Base-by-base conservation (phyloP, 768 basidiomycete species). In the Guyanaporus albipodus region DNA sequence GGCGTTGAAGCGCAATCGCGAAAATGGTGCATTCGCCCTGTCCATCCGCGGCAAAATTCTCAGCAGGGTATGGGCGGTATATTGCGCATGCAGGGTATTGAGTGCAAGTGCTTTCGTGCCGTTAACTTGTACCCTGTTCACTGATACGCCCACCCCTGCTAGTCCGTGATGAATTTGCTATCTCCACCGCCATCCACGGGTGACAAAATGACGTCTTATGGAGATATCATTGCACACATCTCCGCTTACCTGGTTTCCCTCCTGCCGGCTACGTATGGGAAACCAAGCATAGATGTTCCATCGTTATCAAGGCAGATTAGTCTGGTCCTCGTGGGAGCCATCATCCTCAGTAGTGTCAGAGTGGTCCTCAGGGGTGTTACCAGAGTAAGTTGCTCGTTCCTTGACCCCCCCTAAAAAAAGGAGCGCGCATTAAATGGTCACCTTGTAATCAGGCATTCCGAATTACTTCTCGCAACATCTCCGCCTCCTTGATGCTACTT, bases 401-500 rank as follows among this genome's bases (percentile, higher is more conserved):
- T 24, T 39, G 17, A 33, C 15, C 23, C 26, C 22, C 15, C 23
- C 17, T 15, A 35, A 24, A 34, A 26, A 38, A 17, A 42, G n/a
- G n/a, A n/a, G 32, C 17, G 17, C 19, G 1, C n/a, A 38, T 26
- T 44, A 23, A 50, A 44, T 18, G 21, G 0, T 4, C 15, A 27
- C 15, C 28, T 39, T 12, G 7, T 42, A n/a, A 36, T 34, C 51
- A 84, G 84, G 73, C 70, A 0, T 67, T 88, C 28, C 77, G 76
- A 44, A 77, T 86, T 15, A 82, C 82, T 27, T 85, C 81, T 55
- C 74, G 80, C 27, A 86, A 77, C 43, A 71, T 86, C 7, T 83
- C 83, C 27, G 85, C 86, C 5, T 85, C 85, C 5, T 67, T 91
- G 33, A 84, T 91, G 77, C 63, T 91, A 21, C 75, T 92, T 24